Evolutionary conservation across 2,329 filamentous ascomycete genomes (phyloP).

Genomic region (Colletotrichum sp.): DNA sequence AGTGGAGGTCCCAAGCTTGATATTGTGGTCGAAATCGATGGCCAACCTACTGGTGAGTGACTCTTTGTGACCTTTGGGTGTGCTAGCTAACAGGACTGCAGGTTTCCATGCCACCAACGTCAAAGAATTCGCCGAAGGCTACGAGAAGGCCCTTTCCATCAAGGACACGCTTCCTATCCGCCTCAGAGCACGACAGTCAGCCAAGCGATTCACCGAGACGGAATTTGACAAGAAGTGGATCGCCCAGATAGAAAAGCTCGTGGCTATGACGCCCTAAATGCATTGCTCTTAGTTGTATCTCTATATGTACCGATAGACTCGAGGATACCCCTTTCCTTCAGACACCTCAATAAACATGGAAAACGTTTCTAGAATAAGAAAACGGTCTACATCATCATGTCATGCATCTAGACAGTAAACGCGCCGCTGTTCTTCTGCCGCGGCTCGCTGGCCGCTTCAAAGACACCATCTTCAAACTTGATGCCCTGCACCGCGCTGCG

Average conservation of each 20-base stretch:
- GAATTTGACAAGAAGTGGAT: constrained; percentile 85
- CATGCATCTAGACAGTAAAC: constrained; percentile 44
- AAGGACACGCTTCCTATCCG: constrained; percentile 78
- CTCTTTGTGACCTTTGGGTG: neutral
- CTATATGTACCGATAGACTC: constrained; percentile 32
- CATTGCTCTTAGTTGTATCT: constrained; percentile 14
- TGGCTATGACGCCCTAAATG: constrained; percentile 45
- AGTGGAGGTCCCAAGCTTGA: constrained; percentile 92
- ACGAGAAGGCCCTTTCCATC: constrained; percentile 76
- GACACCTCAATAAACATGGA: constrained; percentile 9
- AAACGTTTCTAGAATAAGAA: neutral
- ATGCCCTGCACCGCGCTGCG: constrained; percentile 76
- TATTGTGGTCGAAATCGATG: constrained; percentile 84
- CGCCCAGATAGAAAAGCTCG: constrained; percentile 73
- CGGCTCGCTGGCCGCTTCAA: constrained; percentile 80
- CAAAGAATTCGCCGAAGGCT: constrained; percentile 81
- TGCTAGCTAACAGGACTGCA: constrained; percentile 32
- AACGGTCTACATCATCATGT: neutral
- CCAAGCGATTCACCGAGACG: constrained; percentile 85
- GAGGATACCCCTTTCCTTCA: constrained; percentile 39
- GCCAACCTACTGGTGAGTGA: constrained; percentile 73
- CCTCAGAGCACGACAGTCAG: constrained; percentile 75
- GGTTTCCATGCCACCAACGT: constrained; percentile 86
- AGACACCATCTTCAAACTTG: constrained; percentile 66
- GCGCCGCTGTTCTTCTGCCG: constrained; percentile 76